Base-by-base conservation (phyloP, 768 basidiomycete species). In the Tylopilus cervinicoccineus region DNA sequence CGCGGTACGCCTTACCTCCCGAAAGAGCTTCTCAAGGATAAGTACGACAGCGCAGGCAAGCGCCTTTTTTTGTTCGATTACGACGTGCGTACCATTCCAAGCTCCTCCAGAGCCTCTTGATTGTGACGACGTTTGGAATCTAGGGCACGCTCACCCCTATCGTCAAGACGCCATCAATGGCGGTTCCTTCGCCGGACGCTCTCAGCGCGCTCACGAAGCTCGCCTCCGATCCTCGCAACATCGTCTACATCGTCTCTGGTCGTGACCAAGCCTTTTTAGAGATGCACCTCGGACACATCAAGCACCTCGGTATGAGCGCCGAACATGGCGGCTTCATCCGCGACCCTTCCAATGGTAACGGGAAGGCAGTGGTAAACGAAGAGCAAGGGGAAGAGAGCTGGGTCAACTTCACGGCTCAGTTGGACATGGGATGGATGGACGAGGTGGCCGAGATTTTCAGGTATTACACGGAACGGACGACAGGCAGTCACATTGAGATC, bases 401-500 rank as follows among this genome's bases (percentile, higher is more conserved):
- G 91, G 74, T 72, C 53, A 93, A 93, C 63, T 88, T 96, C 64
- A 96, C 94, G n/a, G 80, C 84, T 67, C 78, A 76, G 52, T 66
- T 99, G 62, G 94, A 99, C 71, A 98, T 98, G 95, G 81, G 81
- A 55, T 99, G 95, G 95, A 93, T 95, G 88, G 74, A 70, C 44
- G 95, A 99, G 71, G 95, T 96, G 26, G 80, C 85, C 59, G 93
- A 97, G 72, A 86, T 99, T 42, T 99, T 99, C 71, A 81, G 79
- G 68, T 98, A 95, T 70, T 95, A 95, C 70, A 95, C 92, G 16
- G 93, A 95, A 80, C 76, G 95, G 43, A 99, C 95, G 58, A 91
- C 92, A 29, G 95, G 95, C n/a, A 88, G 88, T 56, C 86, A 88
- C 60, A 92, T 98, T 51, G 95, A 99, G 76, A 75, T 86, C 67